Evolutionary conservation across 2,329 filamentous ascomycete species (phyloP).

Genomic region (Thielaviopsis ethacetica): DNA sequence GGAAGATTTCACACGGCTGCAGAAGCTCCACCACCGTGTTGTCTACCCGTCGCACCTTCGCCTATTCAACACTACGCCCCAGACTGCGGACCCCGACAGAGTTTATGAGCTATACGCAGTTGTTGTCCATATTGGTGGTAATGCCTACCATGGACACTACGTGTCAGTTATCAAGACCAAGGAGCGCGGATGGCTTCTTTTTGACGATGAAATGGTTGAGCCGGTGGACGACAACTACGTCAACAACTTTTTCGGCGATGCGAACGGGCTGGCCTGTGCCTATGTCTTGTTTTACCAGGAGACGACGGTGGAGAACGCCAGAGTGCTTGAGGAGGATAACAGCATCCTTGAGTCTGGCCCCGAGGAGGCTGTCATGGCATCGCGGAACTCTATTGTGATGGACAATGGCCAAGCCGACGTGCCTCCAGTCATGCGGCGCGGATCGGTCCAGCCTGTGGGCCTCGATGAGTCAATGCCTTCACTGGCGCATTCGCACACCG

Average conservation of each 20-base stretch:
- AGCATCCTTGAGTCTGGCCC: not conserved
- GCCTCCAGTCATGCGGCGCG: conserved; percentile 1
- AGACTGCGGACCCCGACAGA: conserved; percentile 81
- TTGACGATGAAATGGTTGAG: conserved; percentile 97
- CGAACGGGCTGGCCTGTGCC: conserved; percentile 76
- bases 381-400: not conserved
- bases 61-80: conserved; percentile 93
- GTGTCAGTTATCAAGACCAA: conserved; percentile 96
- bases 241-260: conserved; percentile 91
- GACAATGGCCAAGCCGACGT: conserved; percentile 18
- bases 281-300: conserved; percentile 98
- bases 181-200: conserved; percentile 87
- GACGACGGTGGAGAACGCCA: conserved; percentile 46
- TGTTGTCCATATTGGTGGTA: conserved; percentile 90
- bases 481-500: conserved; percentile 51
- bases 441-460: not conserved
- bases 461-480: conserved; percentile 33
- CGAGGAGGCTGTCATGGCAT: not conserved
- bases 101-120: conserved; percentile 95
- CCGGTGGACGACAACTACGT: conserved; percentile 95
- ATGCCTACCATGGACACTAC: conserved; percentile 94
- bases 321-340: conserved; percentile 17
- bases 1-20: conserved; percentile 79
- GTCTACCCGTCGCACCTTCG: conserved; percentile 94
- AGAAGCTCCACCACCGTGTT: conserved; percentile 93